A percentile compares a stretch with the other conserved stretches of the same genome.
Evolutionary conservation across 768 basidiomycete genomes (phyloP).

Genomic region (Lactifluus pinguis): DNA sequence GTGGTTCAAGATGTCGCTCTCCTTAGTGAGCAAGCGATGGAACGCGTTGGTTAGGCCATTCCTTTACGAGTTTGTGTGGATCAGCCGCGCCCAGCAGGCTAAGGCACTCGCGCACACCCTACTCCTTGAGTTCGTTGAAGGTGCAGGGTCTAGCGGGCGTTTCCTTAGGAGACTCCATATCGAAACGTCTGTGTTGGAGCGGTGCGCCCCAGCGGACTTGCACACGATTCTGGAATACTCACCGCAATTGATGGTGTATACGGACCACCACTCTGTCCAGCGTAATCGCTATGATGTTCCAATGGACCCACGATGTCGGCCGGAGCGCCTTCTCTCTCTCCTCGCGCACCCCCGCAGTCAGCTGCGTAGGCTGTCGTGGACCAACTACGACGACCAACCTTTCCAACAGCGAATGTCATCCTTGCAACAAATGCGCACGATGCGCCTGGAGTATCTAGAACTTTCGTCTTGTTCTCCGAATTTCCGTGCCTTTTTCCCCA

Average conservation of each 20-base stretch:
- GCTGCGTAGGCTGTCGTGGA: constrained; percentile 57
- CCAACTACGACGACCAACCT: constrained; percentile 59
- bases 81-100: constrained; percentile 44
- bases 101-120: constrained; percentile 37
- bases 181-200: constrained; percentile 56
- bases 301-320: constrained; percentile 38
- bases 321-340: constrained; percentile 48
- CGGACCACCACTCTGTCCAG: constrained; percentile 56
- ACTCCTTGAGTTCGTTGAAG: constrained; percentile 34
- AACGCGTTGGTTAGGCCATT: constrained; percentile 43
- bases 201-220: constrained; percentile 56
- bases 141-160: constrained; percentile 29
- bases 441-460: constrained; percentile 57
- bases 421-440: constrained; percentile 42
- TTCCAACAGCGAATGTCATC: constrained; percentile 48
- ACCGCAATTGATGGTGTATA: constrained; percentile 48
- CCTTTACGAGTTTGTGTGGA: constrained; percentile 65
- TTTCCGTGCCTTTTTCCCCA: constrained; percentile 28
- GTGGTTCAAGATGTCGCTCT: constrained; percentile 39
- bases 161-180: constrained; percentile 60
- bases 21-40: constrained; percentile 50
- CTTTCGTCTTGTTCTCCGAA: constrained; percentile 49
- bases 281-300: constrained; percentile 41
- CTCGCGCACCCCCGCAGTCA: constrained; percentile 45
- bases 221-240: constrained; percentile 61